These are phyloP conservation scores for Forsythia suspensa DNA, from an alignment of 257 asterid species.

Conservation along the genomic window DNA sequence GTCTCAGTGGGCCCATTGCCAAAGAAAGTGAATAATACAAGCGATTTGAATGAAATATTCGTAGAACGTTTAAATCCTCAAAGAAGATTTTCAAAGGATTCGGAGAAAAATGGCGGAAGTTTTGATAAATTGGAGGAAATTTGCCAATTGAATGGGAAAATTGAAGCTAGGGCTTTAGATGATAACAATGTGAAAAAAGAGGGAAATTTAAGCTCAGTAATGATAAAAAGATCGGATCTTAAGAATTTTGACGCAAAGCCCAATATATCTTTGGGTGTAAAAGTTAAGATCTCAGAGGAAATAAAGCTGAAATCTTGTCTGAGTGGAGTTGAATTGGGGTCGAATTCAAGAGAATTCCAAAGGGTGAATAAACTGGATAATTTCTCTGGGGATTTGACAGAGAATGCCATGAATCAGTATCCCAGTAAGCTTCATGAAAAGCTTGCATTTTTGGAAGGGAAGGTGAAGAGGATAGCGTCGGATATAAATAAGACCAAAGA, in stretches of 20 bases:
- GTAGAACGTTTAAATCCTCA: slow-evolving; percentile 26
- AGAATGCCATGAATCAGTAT: slow-evolving; percentile 40
- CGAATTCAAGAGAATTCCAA: slow-evolving; percentile 36
- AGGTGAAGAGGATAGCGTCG: slow-evolving; percentile 75
- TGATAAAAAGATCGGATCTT: slow-evolving; percentile 17
- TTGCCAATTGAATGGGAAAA: slow-evolving; percentile 23
- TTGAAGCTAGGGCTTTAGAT: slow-evolving; percentile 6
- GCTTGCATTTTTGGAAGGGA: slow-evolving; percentile 81
- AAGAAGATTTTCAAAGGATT: slow-evolving; percentile 14
- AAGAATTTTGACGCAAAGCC: slow-evolving; percentile 17
- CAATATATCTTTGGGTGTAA: slow-evolving; percentile 24
- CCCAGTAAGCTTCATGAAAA: slow-evolving; percentile 73
- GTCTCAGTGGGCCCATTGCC: slow-evolving; percentile 37
- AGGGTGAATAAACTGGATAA: slow-evolving; percentile 29
- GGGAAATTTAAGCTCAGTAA: slow-evolving; percentile 26
- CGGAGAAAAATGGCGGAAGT: slow-evolving; percentile 14
- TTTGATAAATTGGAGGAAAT: slow-evolving; percentile 14
- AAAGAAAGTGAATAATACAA: slow-evolving; percentile 33
- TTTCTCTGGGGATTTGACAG: slow-evolving; percentile 25
- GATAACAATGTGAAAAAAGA: slow-evolving; percentile 30
- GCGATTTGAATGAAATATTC: slow-evolving; percentile 20
- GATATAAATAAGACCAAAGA: slow-evolving; percentile 80
- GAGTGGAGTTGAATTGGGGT: slow-evolving; percentile 29
- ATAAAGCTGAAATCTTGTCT: slow-evolving; percentile 29
- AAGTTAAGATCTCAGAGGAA: slow-evolving; percentile 20